Evolutionary conservation across 1,284 basidiomycete genomes (phyloP), one percentile per base, ranked within the genome.

Genomic region (Trichosporon faecale): DNA sequence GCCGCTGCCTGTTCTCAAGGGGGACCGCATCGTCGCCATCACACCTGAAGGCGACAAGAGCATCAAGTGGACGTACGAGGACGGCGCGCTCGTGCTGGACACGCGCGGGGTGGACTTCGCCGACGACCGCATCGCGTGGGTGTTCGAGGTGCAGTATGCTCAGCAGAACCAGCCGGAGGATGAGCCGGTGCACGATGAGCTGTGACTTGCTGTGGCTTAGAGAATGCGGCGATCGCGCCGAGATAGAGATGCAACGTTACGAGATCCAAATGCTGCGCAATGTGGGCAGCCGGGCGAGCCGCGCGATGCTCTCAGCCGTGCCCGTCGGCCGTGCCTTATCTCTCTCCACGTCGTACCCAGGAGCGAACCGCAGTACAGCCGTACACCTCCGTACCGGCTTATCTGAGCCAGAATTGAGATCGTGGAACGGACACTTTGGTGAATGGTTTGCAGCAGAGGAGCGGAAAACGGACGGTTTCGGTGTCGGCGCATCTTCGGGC

Each of bases 21-120:
- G 85, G 8, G 88, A 89, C 75, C 78, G 69, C 0, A 79, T 88
- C 25, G 75, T 70, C 6, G 71, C 88, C 14, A 82, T 89, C 31
- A 49, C 72, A 9, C 29, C 49, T 5, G 49, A 14, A 1, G 75
- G 77, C 9, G 72, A 72, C 25, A 55, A 69, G 29, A 23, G 12
- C 5, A 21, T 72, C 2, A 57, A 64, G 14, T 69, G 52, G 55
- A 4, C 14, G 4, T 72, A 67, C 66, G 18, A 55, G 5, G 40
- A 33, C 9, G 68, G 68, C 33, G 33, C 25, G 21, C 64, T 69
- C 7, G 1, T 31, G 3, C 25, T 72, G 44, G 68, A 64, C 49
- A 79, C 69, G 55, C 57, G 11, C 73, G 76, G 74, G 46, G 71
- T 49, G 37, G 73, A 33, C 44, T 66, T 29, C 66, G 37, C 49